These are phyloP conservation scores for Lentinula guzmanii DNA, from an alignment of 768 basidiomycete genomes.

Conservation along the genomic window DNA sequence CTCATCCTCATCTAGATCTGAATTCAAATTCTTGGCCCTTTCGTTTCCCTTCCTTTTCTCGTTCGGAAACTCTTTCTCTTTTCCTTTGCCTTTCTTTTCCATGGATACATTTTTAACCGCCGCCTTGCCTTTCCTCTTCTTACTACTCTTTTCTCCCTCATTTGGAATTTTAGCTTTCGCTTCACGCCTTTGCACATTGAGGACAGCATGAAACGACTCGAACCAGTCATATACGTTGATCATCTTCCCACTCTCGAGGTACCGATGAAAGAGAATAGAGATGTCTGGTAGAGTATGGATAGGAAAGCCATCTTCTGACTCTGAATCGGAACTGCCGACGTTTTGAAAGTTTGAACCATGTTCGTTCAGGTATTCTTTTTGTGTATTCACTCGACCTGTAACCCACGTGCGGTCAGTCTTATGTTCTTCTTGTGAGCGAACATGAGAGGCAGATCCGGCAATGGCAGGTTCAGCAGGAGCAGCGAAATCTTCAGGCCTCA, in stretches of 20 bases:
- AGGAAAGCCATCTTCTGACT: constrained; percentile 17
- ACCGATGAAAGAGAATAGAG: constrained; percentile 70
- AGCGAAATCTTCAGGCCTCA: constrained; percentile 50
- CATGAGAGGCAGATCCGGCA: not conserved
- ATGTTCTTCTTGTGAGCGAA: not conserved
- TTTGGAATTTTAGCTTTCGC: constrained; percentile 11
- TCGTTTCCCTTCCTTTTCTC: constrained; percentile 21
- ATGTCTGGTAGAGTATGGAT: constrained; percentile 65
- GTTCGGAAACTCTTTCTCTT: constrained; percentile 3
- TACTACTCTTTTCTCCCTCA: not conserved
- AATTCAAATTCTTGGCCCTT: constrained; percentile 20
- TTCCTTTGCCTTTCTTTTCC: not conserved
- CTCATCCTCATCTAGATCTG: constrained; percentile 26
- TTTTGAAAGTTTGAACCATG: too few relatives aligned
- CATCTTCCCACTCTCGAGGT: constrained; percentile 74
- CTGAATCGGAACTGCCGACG: not conserved
- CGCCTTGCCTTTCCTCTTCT: not conserved
- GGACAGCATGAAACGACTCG: constrained; percentile 61
- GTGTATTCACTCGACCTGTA: too few relatives aligned
- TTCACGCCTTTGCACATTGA: constrained; percentile 51
- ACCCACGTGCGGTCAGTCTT: too few relatives aligned
- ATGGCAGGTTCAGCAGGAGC: constrained; percentile 5
- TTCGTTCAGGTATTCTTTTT: not conserved
- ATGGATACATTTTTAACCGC: not conserved
- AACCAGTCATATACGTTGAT: constrained; percentile 91